Evolutionary conservation across 208 protist genomes (phyloP).

Genomic region (Histomonas meleagridis): DNA sequence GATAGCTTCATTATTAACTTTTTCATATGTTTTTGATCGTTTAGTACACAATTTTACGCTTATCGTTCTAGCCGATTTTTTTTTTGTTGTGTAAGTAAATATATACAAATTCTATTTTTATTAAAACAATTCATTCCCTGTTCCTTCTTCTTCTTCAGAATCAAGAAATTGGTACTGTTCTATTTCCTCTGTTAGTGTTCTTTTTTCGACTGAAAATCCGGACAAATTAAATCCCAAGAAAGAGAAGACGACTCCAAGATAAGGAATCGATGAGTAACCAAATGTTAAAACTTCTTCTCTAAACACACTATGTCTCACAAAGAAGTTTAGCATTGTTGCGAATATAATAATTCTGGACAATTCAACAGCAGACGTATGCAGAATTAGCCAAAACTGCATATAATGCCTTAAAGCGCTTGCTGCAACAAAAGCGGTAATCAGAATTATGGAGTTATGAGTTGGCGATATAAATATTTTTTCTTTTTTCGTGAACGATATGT

Average conservation of each 20-base stretch:
- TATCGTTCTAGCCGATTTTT: too few relatives aligned
- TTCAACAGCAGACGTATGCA: slow-evolving; percentile 10
- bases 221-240: background rate
- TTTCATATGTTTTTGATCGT: too few relatives aligned
- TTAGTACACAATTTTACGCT: too few relatives aligned
- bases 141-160: too few relatives aligned
- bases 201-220: too few relatives aligned
- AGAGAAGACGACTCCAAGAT: background rate
- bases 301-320: background rate
- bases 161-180: too few relatives aligned
- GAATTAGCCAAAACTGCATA: background rate
- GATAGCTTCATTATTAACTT: too few relatives aligned
- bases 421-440: background rate
- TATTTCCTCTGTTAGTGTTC: too few relatives aligned
- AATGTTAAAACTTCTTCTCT: background rate
- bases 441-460: background rate
- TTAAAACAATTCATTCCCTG: too few relatives aligned
- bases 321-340: background rate
- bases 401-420: background rate
- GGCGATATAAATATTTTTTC: background rate
- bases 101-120: too few relatives aligned
- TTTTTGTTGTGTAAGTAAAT: too few relatives aligned
- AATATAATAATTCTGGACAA: background rate
- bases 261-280: background rate
- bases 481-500: background rate